Conservation (phyloP, 495 filamentous ascomycete species). For the Talaromyces liani region DNA sequence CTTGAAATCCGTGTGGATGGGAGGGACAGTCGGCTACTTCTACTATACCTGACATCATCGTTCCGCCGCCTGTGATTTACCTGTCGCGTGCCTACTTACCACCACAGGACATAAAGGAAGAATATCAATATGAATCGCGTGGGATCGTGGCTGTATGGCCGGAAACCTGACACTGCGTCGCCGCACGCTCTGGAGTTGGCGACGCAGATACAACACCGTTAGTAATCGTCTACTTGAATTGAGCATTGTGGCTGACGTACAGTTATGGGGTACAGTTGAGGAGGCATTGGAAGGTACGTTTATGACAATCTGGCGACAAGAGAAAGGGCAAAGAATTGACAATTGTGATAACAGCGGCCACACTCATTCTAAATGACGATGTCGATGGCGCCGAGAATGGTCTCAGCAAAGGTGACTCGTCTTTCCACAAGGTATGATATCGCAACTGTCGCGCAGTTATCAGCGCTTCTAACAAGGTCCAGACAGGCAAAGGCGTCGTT, state of each 20-base stretch:
- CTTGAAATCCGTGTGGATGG: not conserved
- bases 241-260: slow-evolving; percentile 1
- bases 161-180: slow-evolving; percentile 42
- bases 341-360: slow-evolving; percentile 31
- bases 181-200: slow-evolving; percentile 52
- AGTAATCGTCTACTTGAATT: slow-evolving; percentile 16
- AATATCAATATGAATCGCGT: slow-evolving; percentile 31
- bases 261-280: slow-evolving; percentile 39
- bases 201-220: slow-evolving; percentile 54
- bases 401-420: slow-evolving; percentile 65
- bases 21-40: not conserved
- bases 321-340: slow-evolving; percentile 2
- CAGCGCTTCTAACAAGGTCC: slow-evolving; percentile 7
- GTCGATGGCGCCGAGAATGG: slow-evolving; percentile 76
- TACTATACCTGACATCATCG: not conserved
- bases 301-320: not conserved
- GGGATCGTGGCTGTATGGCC: slow-evolving; percentile 51
- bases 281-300: slow-evolving; percentile 53
- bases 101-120: not conserved
- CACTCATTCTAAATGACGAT: slow-evolving; percentile 86
- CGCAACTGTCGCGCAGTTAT: slow-evolving; percentile 7
- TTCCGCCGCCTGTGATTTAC: not conserved
- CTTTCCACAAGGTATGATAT: slow-evolving; percentile 70
- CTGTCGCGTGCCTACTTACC: not conserved
- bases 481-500: slow-evolving; percentile 74